These are phyloP conservation scores for Candolleomyces efflorescens DNA, from an alignment of 768 basidiomycete species.

Conservation along the genomic window DNA sequence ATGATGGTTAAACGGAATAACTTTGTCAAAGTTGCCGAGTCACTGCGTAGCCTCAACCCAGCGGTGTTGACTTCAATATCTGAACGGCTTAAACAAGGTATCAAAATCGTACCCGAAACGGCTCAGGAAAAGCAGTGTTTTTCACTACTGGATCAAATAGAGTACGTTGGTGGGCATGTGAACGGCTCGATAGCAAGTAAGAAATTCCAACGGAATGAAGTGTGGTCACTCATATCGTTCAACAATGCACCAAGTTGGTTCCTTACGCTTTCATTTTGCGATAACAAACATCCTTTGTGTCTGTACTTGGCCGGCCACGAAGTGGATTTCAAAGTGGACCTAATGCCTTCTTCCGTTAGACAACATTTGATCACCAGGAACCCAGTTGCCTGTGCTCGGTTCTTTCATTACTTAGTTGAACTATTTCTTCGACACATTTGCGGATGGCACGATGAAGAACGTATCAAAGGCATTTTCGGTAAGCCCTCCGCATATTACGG, in stretches of 20 bases:
- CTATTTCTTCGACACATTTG: neutral
- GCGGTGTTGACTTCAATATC: conserved; percentile 5
- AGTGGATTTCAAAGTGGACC: conserved; percentile 10
- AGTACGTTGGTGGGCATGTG: conserved; percentile 14
- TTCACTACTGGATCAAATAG: conserved; percentile 16
- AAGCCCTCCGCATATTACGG: conserved; percentile 20
- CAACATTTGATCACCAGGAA: conserved; percentile 15
- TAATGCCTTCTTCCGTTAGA: conserved; percentile 7
- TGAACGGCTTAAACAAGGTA: conserved; percentile 7
- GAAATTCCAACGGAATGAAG: conserved; percentile 21
- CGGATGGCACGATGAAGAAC: neutral
- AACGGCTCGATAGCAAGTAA: conserved; percentile 19
- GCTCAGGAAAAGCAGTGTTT: conserved; percentile 16
- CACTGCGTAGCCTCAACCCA: neutral
- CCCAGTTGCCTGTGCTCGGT: conserved; percentile 14
- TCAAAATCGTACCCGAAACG: conserved; percentile 13
- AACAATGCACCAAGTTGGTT: neutral
- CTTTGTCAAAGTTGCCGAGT: conserved; percentile 10
- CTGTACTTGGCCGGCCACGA: conserved; percentile 24
- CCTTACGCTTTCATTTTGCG: conserved; percentile 17
- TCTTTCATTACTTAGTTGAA: neutral
- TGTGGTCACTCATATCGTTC: conserved; percentile 5
- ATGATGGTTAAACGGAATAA: conserved; percentile 12
- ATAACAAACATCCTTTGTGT: conserved; percentile 26
- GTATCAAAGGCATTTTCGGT: neutral